These are phyloP conservation scores for Rhizomucor pusillus DNA, from an alignment of 371 early-diverging fungal species.

Conservation along the genomic window DNA sequence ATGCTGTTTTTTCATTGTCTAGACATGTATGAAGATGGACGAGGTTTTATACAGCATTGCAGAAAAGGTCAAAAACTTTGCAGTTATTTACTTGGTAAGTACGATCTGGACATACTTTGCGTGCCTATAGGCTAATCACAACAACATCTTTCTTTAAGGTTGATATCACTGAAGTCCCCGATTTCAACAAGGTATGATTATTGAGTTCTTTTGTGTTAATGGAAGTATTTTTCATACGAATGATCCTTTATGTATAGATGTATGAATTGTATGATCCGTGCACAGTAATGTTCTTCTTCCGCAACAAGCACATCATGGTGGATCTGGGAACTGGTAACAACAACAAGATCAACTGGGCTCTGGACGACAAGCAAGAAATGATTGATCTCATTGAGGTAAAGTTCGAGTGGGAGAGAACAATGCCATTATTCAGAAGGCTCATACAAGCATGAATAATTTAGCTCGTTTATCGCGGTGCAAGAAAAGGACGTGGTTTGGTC, in stretches of 20 bases:
- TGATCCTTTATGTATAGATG: constrained; percentile 53
- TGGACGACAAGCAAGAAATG: constrained; percentile 87
- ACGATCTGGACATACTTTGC: background rate
- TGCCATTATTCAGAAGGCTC: too few species aligned
- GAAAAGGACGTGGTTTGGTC: constrained; percentile 94
- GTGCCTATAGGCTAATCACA: background rate
- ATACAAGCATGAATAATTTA: constrained; percentile 17
- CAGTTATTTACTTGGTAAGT: constrained; percentile 86
- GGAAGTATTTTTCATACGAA: too few species aligned
- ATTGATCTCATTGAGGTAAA: constrained; percentile 85
- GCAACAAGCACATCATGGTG: constrained; percentile 98
- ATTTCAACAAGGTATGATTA: constrained; percentile 84
- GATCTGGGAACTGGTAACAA: constrained; percentile 99
- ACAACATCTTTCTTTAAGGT: constrained; percentile 31
- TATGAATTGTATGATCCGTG: constrained; percentile 97
- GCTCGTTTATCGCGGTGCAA: constrained; percentile 90
- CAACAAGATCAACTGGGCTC: constrained; percentile 97
- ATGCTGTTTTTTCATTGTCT: background rate
- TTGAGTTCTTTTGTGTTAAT: too few species aligned
- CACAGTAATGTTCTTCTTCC: constrained; percentile 91
- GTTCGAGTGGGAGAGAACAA: too few species aligned
- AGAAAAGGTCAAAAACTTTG: constrained; percentile 97
- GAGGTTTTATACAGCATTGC: constrained; percentile 90
- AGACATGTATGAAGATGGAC: constrained; percentile 96
- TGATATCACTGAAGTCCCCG: constrained; percentile 83